These are phyloP conservation scores for Ulvella scutata DNA, from an alignment of 139 green algal genomes.

Conservation along the genomic window DNA sequence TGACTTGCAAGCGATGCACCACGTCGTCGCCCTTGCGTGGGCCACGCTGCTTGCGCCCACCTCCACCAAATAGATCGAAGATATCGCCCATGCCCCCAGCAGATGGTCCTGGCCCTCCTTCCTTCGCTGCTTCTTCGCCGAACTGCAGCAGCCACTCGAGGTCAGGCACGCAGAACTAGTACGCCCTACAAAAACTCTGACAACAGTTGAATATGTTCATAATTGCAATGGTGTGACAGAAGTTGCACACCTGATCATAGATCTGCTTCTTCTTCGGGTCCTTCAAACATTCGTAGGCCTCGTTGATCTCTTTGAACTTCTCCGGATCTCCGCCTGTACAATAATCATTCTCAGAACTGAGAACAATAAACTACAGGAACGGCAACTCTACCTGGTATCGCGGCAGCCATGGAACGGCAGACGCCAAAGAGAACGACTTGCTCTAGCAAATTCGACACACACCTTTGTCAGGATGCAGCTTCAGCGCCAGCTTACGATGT, in stretches of 20 bases:
- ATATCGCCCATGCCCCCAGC: constrained; percentile 79
- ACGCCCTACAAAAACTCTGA: not conserved
- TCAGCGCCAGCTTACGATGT: constrained; percentile 70
- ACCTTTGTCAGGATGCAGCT: constrained; percentile 80
- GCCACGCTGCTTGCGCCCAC: constrained; percentile 19
- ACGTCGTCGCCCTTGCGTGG: constrained; percentile 87
- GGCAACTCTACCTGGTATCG: too few relatives aligned
- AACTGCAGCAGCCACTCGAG: too few relatives aligned
- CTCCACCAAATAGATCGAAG: constrained; percentile 42
- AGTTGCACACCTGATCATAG: constrained; percentile 72
- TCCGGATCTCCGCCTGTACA: constrained; percentile 68
- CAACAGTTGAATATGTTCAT: not conserved
- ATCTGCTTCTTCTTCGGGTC: constrained; percentile 90
- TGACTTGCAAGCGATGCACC: constrained; percentile 79
- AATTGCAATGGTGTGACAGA: not conserved
- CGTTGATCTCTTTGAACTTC: constrained; percentile 98
- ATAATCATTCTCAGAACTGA: not conserved
- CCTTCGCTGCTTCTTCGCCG: constrained; percentile 97
- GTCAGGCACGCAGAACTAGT: not conserved
- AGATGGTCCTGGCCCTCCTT: constrained; percentile 61
- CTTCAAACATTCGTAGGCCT: constrained; percentile 91
- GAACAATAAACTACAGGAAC: not conserved
- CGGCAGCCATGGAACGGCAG: too few relatives aligned
- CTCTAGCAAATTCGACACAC: not conserved
- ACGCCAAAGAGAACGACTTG: not conserved